Evolutionary conservation across 23 red algal species (phyloP).

Genomic region (Pyropia yezoensis): DNA sequence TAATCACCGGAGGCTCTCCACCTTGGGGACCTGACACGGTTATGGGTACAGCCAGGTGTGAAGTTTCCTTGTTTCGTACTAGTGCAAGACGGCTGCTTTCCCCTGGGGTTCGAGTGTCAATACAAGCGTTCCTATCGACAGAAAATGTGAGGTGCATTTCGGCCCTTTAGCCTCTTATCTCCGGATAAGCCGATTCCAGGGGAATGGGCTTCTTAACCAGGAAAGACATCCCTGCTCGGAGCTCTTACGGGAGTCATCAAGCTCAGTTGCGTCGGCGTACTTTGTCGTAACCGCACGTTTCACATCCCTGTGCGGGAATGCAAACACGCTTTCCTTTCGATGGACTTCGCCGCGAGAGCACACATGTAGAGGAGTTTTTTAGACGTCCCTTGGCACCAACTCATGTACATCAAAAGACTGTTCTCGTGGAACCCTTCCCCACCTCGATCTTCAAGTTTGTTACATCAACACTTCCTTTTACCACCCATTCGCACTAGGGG

Average conservation of each 20-base stretch:
- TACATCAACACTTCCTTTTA: constrained; percentile 93
- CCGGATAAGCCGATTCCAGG: constrained; percentile 81
- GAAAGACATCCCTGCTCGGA: too few relatives aligned
- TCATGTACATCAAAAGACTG: constrained; percentile 76
- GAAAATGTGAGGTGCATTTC: constrained; percentile 40
- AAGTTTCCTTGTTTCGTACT: too few relatives aligned
- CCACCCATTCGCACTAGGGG: constrained; percentile 92
- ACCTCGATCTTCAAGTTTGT: constrained; percentile 97
- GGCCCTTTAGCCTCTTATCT: constrained; percentile 47
- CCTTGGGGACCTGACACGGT: constrained; percentile 79
- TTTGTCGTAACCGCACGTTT: constrained; percentile 53
- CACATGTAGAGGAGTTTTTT: constrained; percentile 29
- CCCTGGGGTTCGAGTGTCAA: constrained; percentile 60
- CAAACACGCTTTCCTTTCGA: constrained; percentile 85
- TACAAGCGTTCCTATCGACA: constrained; percentile 51
- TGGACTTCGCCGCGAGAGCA: constrained; percentile 11
- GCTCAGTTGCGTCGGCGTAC: constrained; percentile 41
- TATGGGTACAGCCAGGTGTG: constrained; percentile 69
- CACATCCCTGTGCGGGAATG: constrained; percentile 61
- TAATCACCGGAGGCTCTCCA: constrained; percentile 73
- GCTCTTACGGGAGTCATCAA: constrained; percentile 37
- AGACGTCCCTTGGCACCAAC: constrained; percentile 38
- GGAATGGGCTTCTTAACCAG: constrained; percentile 43
- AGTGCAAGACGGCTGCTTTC: too few relatives aligned
- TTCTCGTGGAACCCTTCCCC: constrained; percentile 96